phyloP scores from a whole-genome alignment of 768 basidiomycete genomes.

The Macrolepiota fuliginosa region DNA sequence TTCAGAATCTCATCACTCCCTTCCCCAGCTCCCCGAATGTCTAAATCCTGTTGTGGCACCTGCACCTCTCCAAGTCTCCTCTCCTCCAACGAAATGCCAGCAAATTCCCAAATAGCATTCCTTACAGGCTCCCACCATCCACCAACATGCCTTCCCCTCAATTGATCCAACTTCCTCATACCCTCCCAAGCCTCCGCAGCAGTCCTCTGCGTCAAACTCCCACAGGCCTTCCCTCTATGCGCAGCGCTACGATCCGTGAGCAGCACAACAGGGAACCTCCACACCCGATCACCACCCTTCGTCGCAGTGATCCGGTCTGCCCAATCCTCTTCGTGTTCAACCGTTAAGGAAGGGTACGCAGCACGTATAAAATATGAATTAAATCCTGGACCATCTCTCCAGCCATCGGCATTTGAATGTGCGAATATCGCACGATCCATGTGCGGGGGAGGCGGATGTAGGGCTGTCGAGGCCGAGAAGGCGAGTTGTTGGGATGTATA shows the following conservation, averaged over 20 bases:
- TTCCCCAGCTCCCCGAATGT: conserved; percentile 12
- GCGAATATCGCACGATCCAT: conserved; percentile 73
- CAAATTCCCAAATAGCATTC: conserved; percentile 62
- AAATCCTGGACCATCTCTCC: conserved; percentile 79
- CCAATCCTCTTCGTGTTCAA: conserved; percentile 76
- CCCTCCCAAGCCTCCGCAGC: conserved; percentile 66
- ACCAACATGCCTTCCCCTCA: conserved; percentile 40
- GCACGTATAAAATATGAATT: conserved; percentile 75
- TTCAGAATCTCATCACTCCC: conserved; percentile 20
- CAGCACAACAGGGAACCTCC: conserved; percentile 69
- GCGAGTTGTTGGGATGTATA: conserved; percentile 1
- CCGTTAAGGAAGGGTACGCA: conserved; percentile 65
- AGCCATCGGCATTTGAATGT: conserved; percentile 53
- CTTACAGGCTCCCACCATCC: conserved; percentile 83
- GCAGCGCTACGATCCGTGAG: conserved; percentile 77
- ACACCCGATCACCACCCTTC: conserved; percentile 44
- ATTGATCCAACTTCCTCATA: conserved; percentile 35
- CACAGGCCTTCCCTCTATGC: conserved; percentile 64
- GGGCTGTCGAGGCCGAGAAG: conserved; percentile 17
- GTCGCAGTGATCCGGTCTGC: conserved; percentile 49
- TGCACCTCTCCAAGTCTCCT: conserved; percentile 5
- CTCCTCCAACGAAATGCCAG: conserved; percentile 32
- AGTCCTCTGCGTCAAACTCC: conserved; percentile 63
- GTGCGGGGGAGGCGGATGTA: conserved; percentile 40
- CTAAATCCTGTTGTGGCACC: conserved; percentile 8